Percentiles rank a stretch among this genome's conserved stretches.
Conservation (phyloP, 176 grass and related monocot genomes). For the Aegilops umbellulata region DNA sequence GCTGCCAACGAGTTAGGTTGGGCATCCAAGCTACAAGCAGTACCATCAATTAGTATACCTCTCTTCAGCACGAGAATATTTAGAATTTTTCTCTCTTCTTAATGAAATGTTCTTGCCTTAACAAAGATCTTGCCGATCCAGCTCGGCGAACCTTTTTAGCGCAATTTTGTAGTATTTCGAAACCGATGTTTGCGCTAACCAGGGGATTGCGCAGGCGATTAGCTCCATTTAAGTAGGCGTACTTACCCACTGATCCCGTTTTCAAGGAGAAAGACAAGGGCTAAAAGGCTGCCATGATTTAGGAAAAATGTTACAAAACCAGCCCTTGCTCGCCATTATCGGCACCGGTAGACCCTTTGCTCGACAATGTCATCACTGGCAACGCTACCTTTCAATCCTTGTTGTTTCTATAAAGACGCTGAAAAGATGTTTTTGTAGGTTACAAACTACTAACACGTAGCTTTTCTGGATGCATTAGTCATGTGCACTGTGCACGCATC, state of each 20-base stretch:
- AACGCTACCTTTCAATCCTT: not conserved
- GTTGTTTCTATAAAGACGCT: not conserved
- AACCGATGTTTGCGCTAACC: not conserved
- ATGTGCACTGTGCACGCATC: conserved; percentile 1
- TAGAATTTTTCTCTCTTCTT: not conserved
- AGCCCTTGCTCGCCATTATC: conserved; percentile 25
- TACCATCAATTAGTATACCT: not conserved
- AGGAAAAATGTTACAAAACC: not conserved
- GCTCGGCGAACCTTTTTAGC: not conserved
- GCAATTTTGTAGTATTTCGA: not conserved
- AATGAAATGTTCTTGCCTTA: not conserved
- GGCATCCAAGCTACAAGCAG: not conserved
- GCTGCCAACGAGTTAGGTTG: not conserved
- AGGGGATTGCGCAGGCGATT: not conserved
- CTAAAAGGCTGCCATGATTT: not conserved
- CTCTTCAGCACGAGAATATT: not conserved
- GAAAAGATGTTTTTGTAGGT: not conserved
- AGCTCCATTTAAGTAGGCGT: not conserved
- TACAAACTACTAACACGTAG: not conserved
- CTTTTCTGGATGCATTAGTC: not conserved
- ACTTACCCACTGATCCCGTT: conserved; percentile 20
- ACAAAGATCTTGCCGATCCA: not conserved
- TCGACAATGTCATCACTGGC: conserved; percentile 17
- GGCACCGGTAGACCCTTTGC: conserved; percentile 13
- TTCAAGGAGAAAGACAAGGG: not conserved